Base-by-base conservation (phyloP, 352 stramenopile species). In the Thraustochytrium sp. region DNA sequence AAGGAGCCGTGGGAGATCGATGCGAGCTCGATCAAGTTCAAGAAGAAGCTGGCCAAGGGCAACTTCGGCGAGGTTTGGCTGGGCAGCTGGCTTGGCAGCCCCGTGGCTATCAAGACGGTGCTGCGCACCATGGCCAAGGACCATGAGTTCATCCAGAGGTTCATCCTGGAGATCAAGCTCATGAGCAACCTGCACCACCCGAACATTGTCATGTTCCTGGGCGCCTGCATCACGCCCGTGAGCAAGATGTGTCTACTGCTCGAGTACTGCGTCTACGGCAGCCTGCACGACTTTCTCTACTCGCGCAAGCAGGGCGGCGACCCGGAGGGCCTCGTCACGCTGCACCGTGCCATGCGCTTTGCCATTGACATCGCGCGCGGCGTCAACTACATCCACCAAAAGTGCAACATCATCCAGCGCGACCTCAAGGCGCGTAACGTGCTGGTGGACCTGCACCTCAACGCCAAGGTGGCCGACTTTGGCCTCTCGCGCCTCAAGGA, bases 401-500 rank as follows among this genome's bases (percentile, higher is more conserved):
- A 89, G 1, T 90, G 91, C 0, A 89, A 90, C 34, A 86, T 96
- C 49, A 87, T 96, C 2, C 92, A 96, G 77, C 90, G 91, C 64
- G 92, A 96, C 59, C 88, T 95, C 40, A 95, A 95, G 88, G 94
- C 91, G 86, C 89, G 94, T 31, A 96, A 96, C 74, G 76, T 95
- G 38, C 88, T 96, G 0, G 93, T 96, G 51, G 91, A 96, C 86
- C 88, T 91, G 4, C 91, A 95, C 83, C 95, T 92, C 90, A 90
- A 91, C 3, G 94, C 92, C 86, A 95, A 95, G 63, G 91, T 96
- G 23, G 94, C 90, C 3, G 92, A 95, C 74, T 95, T 95, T 87
- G 92, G 92, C 1, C 87, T 99, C 13, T 97, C 93, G 74, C 94
- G 95, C 38, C 89, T 98, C 75, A 98, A 98, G 88, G 95, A 46